Percentiles rank a stretch among this genome's conserved stretches.
Conservation (phyloP, 495 filamentous ascomycete species). For the Bathelium albidoporum region DNA sequence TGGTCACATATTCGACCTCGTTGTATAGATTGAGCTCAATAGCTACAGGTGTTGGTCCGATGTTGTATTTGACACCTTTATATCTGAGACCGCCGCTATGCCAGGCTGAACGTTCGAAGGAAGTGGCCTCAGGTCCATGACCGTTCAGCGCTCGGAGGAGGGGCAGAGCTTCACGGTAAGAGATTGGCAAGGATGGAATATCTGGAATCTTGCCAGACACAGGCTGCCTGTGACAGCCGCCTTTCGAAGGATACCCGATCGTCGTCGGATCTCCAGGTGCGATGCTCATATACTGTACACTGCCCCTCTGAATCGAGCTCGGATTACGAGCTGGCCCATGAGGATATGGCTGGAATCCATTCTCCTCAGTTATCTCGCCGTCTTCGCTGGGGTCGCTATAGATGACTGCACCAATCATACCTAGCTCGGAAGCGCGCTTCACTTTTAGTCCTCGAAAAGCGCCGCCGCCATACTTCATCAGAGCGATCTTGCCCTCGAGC, state of each 20-base stretch:
- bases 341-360: slow-evolving; percentile 27
- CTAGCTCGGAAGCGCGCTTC: slow-evolving; percentile 25
- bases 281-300: slow-evolving; percentile 21
- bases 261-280: slow-evolving; percentile 30
- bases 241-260: slow-evolving; percentile 27
- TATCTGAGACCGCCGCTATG: slow-evolving; percentile 25
- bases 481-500: slow-evolving; percentile 29
- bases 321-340: slow-evolving; percentile 29
- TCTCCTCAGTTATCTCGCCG: slow-evolving; percentile 25
- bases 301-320: slow-evolving; percentile 22
- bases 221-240: slow-evolving; percentile 19
- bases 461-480: slow-evolving; percentile 27
- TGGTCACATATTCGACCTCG: slow-evolving; percentile 20
- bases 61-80: slow-evolving; percentile 24
- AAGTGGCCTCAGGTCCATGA: slow-evolving; percentile 16
- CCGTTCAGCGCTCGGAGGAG: slow-evolving; percentile 26
- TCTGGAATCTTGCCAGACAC: slow-evolving; percentile 15
- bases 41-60: slow-evolving; percentile 20
- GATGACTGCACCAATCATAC: slow-evolving; percentile 28
- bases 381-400: slow-evolving; percentile 27
- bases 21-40: slow-evolving; percentile 22
- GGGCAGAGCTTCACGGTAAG: slow-evolving; percentile 25
- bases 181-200: slow-evolving; percentile 31
- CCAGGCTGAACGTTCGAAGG: slow-evolving; percentile 25
- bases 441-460: slow-evolving; percentile 21